A percentile compares a stretch with the other conserved stretches of the same genome.
phyloP scores from a whole-genome alignment of 768 basidiomycete species.

The Xerocomellus amylosporus region DNA sequence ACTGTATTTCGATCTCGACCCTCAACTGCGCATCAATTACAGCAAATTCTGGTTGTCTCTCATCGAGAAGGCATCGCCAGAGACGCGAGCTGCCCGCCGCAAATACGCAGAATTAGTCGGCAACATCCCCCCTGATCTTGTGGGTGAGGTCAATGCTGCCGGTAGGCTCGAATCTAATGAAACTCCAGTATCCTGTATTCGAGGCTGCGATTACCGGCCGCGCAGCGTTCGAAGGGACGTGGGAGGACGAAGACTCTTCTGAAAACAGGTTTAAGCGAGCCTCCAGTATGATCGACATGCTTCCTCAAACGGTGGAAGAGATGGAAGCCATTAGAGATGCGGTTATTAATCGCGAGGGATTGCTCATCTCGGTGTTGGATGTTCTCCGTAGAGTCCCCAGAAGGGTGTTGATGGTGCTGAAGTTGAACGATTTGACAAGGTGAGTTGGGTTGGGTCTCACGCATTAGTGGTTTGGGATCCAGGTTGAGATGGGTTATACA shows the following conservation, averaged over 20 bases:
- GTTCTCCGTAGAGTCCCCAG: constrained; percentile 84
- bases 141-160: constrained; percentile 35
- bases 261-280: constrained; percentile 51
- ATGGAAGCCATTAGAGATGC: constrained; percentile 79
- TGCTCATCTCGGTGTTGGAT: constrained; percentile 83
- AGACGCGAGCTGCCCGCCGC: constrained; percentile 63
- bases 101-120: constrained; percentile 91
- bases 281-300: constrained; percentile 73
- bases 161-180: constrained; percentile 1
- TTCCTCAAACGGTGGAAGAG: constrained; percentile 71
- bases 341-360: constrained; percentile 76
- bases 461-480: background rate
- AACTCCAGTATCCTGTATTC: constrained; percentile 80
- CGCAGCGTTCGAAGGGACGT: constrained; percentile 65
- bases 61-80: constrained; percentile 66
- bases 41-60: constrained; percentile 89
- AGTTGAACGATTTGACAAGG: constrained; percentile 83
- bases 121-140: constrained; percentile 84
- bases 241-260: constrained; percentile 40
- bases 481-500: background rate
- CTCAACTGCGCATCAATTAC: constrained; percentile 77
- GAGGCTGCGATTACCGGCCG: constrained; percentile 91
- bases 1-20: constrained; percentile 87
- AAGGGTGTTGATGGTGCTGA: constrained; percentile 79
- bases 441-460: constrained; percentile 25